Evolutionary conservation across 2,329 filamentous ascomycete species (phyloP).

Genomic region (Arthrocladium fulminans): DNA sequence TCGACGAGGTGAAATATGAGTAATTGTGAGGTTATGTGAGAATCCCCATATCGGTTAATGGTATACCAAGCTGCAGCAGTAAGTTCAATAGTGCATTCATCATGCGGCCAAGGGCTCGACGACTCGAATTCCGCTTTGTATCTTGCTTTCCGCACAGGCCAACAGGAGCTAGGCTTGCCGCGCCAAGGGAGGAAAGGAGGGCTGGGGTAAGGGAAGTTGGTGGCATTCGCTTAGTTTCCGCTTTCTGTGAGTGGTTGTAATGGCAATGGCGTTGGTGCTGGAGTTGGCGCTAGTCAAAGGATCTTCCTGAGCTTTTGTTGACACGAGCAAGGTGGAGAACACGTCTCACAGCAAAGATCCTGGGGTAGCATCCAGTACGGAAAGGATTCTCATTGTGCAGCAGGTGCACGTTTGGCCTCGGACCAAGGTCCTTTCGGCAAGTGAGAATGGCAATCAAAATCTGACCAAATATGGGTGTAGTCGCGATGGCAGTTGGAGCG

Average conservation of each 20-base stretch:
- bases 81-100: not conserved
- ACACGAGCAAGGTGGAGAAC: too few species aligned
- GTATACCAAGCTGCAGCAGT: too few species aligned
- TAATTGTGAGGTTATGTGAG: too few species aligned
- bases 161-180: not conserved
- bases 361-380: not conserved
- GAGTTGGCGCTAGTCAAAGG: not conserved
- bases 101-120: not conserved
- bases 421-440: not conserved
- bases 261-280: not conserved
- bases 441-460: not conserved
- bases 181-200: not conserved
- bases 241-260: not conserved
- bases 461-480: not conserved
- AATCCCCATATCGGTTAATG: too few species aligned
- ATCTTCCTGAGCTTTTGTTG: not conserved
- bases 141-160: conserved; percentile 1
- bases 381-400: too few species aligned
- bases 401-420: too few species aligned
- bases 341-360: not conserved
- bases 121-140: conserved; percentile 1
- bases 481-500: not conserved
- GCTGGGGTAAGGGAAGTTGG: not conserved
- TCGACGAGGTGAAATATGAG: too few species aligned
- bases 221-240: not conserved